Base-by-base conservation (phyloP, 805 yeast species). In the Metschnikowia kofuensis region DNA sequence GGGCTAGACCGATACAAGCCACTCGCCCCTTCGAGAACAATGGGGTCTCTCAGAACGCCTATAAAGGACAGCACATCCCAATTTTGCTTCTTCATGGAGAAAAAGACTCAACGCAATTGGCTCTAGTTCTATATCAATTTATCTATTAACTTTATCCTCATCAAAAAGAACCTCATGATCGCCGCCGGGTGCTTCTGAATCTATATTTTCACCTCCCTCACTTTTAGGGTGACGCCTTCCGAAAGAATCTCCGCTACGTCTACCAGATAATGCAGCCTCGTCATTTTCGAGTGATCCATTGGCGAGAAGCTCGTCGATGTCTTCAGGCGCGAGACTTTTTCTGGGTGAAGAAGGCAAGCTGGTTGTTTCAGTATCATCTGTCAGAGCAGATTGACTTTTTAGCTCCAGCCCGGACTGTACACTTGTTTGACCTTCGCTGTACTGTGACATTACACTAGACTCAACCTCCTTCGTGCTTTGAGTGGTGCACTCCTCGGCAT, bases 401-500 rank as follows among this genome's bases (percentile, higher is more conserved):
- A 10, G 32, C 10, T 9, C 13, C 32, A 30, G 32, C 10, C 32
- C 21, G 21, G 32, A 12, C 32, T 12, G 13, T 30, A 12, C 32
- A 12, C 13, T 12, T 30, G 10, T 30, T 30, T 9, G 4, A 5
- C 12, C 13, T 9, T 12, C 32, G 10, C 32, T 30, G 13, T 30
- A 30, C 13, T 30, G 32, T 12, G 32, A 30, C 21, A 21, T 21
- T 21, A 30, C 32, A 12, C 32, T 12, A 12, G 32, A 30, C 21
- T 30, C 32, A 30, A 9, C 14, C 5, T 30, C 15, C 12, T 15
- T 13, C 6, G 27, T 38, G 34, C 39, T 35, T 13, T 40, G 41
- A 14, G 36, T 40, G 44, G 28, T 45, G 21, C 44, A 30, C 27
- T 36, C 48, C 11, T 45, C 48, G 13, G 32, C 32, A 26, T 53